Percentiles rank a stretch among this genome's conserved stretches.
Conservation (phyloP, 371 early-diverging fungal genomes). For the Zopfochytrium polystomum region DNA sequence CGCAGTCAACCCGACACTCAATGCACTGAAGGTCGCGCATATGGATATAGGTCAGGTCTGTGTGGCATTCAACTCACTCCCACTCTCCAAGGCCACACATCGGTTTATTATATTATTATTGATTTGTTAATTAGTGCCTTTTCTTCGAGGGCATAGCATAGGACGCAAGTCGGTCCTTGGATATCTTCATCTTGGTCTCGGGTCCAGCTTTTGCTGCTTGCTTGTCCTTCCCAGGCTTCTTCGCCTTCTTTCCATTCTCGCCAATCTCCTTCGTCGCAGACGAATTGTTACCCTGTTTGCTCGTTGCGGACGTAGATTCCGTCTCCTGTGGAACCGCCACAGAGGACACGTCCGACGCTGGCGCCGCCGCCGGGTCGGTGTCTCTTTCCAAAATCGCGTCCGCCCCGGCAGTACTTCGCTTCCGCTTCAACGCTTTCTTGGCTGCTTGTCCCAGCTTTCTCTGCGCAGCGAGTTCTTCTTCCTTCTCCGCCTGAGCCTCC, state of each 20-base stretch:
- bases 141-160: conserved; percentile 27
- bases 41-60: too few species aligned
- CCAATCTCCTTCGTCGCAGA: neutral
- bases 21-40: too few species aligned
- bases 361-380: conserved; percentile 4
- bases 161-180: conserved; percentile 25
- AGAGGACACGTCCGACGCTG: neutral
- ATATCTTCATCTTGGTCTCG: too few species aligned
- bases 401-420: conserved; percentile 4
- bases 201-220: too few species aligned
- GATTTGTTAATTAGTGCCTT: too few species aligned
- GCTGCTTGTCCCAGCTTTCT: conserved; percentile 24
- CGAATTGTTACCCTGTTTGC: conserved; percentile 1
- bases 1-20: too few species aligned
- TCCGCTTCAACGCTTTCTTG: conserved; percentile 15
- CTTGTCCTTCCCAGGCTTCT: too few species aligned
- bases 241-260: conserved; percentile 16
- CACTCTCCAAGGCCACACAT: too few species aligned
- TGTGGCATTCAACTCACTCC: too few species aligned
- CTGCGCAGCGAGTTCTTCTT: conserved; percentile 7
- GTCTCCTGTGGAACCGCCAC: conserved; percentile 1
- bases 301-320: conserved; percentile 28
- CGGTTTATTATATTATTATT: too few species aligned
- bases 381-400: neutral
- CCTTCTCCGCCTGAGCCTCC: conserved; percentile 28